A percentile compares a stretch with the other conserved stretches of the same genome.
phyloP scores from a whole-genome alignment of 139 green algal genomes.

The Chlorella sp. region DNA sequence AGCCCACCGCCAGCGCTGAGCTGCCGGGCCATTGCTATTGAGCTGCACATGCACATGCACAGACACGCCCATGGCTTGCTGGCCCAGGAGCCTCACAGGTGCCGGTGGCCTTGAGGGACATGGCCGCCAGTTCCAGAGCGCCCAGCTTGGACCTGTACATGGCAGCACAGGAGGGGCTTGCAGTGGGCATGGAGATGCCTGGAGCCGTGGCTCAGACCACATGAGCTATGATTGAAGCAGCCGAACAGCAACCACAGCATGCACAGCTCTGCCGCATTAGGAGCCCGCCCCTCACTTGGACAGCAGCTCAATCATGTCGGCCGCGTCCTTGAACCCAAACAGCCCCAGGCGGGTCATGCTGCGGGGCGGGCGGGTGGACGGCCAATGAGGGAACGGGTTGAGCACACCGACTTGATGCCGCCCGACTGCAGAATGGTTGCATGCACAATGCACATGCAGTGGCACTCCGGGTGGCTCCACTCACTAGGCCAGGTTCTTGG shows the following conservation, averaged over 20 bases:
- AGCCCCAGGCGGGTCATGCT: conserved; percentile 78
- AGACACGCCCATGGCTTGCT: neutral
- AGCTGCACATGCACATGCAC: too few species aligned
- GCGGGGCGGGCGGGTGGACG: neutral
- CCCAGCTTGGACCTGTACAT: conserved; percentile 66
- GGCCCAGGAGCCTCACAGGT: neutral
- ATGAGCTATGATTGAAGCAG: neutral
- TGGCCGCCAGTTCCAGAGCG: conserved; percentile 77
- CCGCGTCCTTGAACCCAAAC: conserved; percentile 56
- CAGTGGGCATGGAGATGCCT: neutral
- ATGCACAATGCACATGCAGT: neutral
- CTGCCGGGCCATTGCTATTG: too few species aligned
- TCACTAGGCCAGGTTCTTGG: conserved; percentile 77
- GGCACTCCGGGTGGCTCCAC: neutral
- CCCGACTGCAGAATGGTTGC: too few species aligned
- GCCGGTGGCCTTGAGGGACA: conserved; percentile 30
- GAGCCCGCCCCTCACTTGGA: conserved; percentile 34
- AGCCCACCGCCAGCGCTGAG: too few species aligned
- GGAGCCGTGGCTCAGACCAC: neutral
- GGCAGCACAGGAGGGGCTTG: neutral
- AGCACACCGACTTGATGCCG: too few species aligned
- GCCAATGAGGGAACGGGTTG: neutral
- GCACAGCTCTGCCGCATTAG: neutral
- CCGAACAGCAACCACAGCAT: neutral
- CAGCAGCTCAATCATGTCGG: conserved; percentile 63